A percentile compares a stretch with the other conserved stretches of the same genome.
Evolutionary conservation across 2,329 filamentous ascomycete genomes (phyloP).

Genomic region (Cladosporium cucumerinum): DNA sequence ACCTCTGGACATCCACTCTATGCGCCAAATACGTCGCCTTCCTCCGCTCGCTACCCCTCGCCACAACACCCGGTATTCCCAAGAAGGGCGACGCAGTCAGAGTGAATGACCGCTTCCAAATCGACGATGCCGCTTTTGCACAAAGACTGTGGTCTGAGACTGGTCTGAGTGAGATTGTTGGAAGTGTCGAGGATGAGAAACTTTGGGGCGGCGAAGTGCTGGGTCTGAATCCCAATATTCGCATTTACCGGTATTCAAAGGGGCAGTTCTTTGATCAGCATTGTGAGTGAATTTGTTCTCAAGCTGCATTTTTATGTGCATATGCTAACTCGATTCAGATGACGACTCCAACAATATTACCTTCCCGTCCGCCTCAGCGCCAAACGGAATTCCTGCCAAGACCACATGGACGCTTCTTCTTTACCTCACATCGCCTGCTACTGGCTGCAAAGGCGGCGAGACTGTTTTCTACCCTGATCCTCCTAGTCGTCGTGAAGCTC

Average conservation of each 20-base stretch:
- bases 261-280: constrained; percentile 92
- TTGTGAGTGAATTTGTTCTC: constrained; percentile 58
- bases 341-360: constrained; percentile 78
- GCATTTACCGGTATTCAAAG: constrained; percentile 80
- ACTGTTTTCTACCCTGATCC: constrained; percentile 83
- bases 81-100: constrained; percentile 77
- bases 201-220: constrained; percentile 76
- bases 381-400: constrained; percentile 50
- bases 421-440: constrained; percentile 73
- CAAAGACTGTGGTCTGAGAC: constrained; percentile 73
- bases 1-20: constrained; percentile 70
- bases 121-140: constrained; percentile 73
- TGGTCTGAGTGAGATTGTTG: constrained; percentile 61
- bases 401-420: constrained; percentile 92
- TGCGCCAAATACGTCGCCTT: constrained; percentile 76
- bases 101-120: constrained; percentile 85
- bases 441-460: constrained; percentile 78
- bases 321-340: constrained; percentile 50
- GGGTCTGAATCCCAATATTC: constrained; percentile 84
- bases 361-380: constrained; percentile 47
- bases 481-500: constrained; percentile 38
- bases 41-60: constrained; percentile 65
- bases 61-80: constrained; percentile 73
- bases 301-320: neutral
- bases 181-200: constrained; percentile 35